Evolutionary conservation across 2,329 filamentous ascomycete genomes (phyloP).

Genomic region (Penicillium sp.): DNA sequence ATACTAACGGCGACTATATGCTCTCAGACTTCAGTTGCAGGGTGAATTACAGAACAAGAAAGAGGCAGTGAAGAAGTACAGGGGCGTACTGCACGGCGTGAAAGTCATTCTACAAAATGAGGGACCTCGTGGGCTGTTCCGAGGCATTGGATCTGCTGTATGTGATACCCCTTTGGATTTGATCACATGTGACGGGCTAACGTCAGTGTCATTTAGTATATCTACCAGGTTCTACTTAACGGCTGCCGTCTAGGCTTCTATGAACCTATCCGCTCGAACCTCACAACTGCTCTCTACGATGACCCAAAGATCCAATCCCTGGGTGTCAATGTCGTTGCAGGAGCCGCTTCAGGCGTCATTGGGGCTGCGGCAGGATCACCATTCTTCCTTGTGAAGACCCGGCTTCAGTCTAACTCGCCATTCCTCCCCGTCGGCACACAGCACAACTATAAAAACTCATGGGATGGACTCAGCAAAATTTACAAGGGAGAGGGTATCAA

Average conservation of each 20-base stretch:
- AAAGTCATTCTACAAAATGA: conserved; percentile 88
- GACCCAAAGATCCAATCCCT: conserved; percentile 77
- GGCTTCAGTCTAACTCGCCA: conserved; percentile 88
- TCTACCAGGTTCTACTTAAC: conserved; percentile 95
- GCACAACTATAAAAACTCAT: conserved; percentile 82
- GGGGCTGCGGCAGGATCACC: conserved; percentile 91
- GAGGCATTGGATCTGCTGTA: conserved; percentile 82
- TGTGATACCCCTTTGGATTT: conserved; percentile 9
- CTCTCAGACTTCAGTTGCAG: conserved; percentile 80
- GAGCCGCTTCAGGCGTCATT: conserved; percentile 82
- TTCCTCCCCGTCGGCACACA: conserved; percentile 96
- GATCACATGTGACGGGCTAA: not conserved
- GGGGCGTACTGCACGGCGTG: conserved; percentile 86
- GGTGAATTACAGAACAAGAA: conserved; percentile 88
- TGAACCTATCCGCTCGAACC: conserved; percentile 77
- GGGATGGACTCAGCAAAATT: conserved; percentile 80
- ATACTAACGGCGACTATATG: conserved; percentile 5
- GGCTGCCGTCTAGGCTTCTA: conserved; percentile 97
- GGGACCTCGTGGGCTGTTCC: conserved; percentile 78
- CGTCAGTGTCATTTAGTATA: conserved; percentile 56
- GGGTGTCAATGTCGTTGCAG: conserved; percentile 89
- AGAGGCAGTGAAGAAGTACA: conserved; percentile 83
- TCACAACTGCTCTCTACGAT: conserved; percentile 69
- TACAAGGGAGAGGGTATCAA: conserved; percentile 71
- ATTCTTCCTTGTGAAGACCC: conserved; percentile 97